phyloP scores from a whole-genome alignment of 73 alveolate genomes.

The Paramecium pentaurelia region DNA sequence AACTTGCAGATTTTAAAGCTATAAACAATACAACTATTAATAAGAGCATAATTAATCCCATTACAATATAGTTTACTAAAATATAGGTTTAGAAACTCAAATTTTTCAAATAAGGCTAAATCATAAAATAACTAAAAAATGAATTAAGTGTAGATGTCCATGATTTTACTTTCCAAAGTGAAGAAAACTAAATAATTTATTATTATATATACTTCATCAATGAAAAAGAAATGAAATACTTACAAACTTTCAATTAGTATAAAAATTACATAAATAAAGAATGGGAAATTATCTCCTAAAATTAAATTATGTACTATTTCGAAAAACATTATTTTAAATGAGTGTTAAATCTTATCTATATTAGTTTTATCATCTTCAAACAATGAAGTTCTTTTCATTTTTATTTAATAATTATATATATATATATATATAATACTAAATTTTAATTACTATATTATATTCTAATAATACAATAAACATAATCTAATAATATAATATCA shows the following conservation, averaged over 20 bases:
- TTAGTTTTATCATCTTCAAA: conserved; percentile 45
- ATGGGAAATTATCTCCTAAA: conserved; percentile 41
- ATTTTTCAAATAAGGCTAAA: conserved; percentile 28
- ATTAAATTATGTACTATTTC: conserved; percentile 44
- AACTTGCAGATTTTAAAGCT: conserved; percentile 27
- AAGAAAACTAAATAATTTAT: not conserved
- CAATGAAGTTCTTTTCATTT: not conserved
- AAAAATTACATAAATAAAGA: conserved; percentile 45
- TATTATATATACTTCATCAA: conserved; percentile 41
- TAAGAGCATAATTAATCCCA: conserved; percentile 23
- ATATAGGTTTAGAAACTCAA: conserved; percentile 3
- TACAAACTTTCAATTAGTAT: conserved; percentile 43
- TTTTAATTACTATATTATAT: not conserved
- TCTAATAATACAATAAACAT: not conserved
- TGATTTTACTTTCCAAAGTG: conserved; percentile 33
- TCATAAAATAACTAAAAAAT: conserved; percentile 52
- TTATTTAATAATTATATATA: not conserved
- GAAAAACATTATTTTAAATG: conserved; percentile 35
- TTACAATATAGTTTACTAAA: conserved; percentile 39
- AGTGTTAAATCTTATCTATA: conserved; percentile 41
- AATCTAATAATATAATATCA: not conserved
- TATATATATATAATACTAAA: not conserved
- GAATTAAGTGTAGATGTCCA: not conserved
- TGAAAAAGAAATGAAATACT: conserved; percentile 31
- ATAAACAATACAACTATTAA: conserved; percentile 10